Percentiles rank a stretch among this genome's conserved stretches.
phyloP scores from a whole-genome alignment of 1,284 basidiomycete species.

The Rhodotorula sp. region DNA sequence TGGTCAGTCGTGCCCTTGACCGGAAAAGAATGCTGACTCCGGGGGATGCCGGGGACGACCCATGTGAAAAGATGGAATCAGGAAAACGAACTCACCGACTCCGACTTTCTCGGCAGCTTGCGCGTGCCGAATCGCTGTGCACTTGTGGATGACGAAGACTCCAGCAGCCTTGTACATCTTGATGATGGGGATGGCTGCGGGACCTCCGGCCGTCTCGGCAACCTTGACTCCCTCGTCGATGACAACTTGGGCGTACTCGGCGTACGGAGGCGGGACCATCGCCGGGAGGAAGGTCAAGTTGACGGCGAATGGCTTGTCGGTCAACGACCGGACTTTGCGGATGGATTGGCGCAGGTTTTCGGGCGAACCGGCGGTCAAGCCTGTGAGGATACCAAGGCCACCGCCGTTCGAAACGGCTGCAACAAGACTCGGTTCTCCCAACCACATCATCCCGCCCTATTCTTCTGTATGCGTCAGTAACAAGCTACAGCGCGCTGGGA shows the following conservation, averaged over 20 bases:
- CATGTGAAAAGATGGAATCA: not conserved
- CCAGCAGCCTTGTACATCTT: constrained; percentile 40
- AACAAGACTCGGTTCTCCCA: constrained; percentile 68
- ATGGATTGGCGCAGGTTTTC: constrained; percentile 66
- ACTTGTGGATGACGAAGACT: constrained; percentile 42
- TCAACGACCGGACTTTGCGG: constrained; percentile 67
- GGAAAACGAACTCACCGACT: constrained; percentile 1
- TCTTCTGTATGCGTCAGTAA: not conserved
- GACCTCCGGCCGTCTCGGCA: constrained; percentile 82
- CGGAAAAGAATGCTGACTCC: too few species aligned
- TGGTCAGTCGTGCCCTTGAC: not conserved
- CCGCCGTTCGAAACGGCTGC: constrained; percentile 84
- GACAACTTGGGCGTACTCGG: constrained; percentile 59
- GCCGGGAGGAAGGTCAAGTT: constrained; percentile 87
- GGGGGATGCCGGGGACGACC: too few species aligned
- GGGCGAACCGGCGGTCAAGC: constrained; percentile 78
- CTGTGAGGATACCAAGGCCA: constrained; percentile 82
- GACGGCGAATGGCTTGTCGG: constrained; percentile 77
- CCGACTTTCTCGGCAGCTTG: constrained; percentile 56
- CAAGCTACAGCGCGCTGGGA: not conserved
- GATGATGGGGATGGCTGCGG: constrained; percentile 41
- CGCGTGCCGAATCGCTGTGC: constrained; percentile 65
- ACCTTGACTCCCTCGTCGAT: constrained; percentile 84
- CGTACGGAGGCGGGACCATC: constrained; percentile 88
- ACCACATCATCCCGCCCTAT: constrained; percentile 54